Evolutionary conservation across 208 protist species (phyloP), one percentile per base, ranked within the genome.

Genomic region (Eutreptiella sp.): DNA sequence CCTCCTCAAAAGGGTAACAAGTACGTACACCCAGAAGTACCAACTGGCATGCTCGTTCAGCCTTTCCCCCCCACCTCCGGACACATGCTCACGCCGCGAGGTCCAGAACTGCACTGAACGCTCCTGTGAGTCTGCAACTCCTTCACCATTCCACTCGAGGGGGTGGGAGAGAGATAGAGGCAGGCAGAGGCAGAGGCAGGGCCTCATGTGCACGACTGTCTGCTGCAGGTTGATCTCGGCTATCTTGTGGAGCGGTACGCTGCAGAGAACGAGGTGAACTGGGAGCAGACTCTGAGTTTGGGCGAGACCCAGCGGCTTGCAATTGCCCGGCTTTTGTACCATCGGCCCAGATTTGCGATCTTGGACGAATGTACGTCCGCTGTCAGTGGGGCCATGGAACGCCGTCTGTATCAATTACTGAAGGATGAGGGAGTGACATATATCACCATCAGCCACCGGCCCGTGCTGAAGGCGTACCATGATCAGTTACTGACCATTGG

Each of bases 331-430:
- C 29, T 80, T 4, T 69, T 80, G 14, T 80, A 72, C 46, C 74
- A 80, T 46, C 24, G 57, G 45, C 74, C 74, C 14, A 27, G 41
- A 19, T 79, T 73, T 43, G 73, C 72, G 5, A 79, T 80, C 50
- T 52, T 80, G 33, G 74, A 80, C 27, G 74, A 80, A 52, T 77
- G 72, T 62, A 80, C 74, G n/a, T 64, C 42, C 35, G 48, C 58
- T 19, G 64, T 79, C n/a, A 75, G 41, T 42, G 65, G 53, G 7
- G 76, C 72, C 29, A 45, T 60, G n/a, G 74, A 80, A 35, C 19
- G 48, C n/a, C 7, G 35, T 23, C 35, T 73, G 2, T 75, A 68
- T 7, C 19, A 55, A 64, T 9, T 28, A 11, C 32, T 62, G 11
- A 62, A 63, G 42, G 52, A 63, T 7, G 47, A 24, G n/a, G 39